phyloP scores from a whole-genome alignment of 441 rosid genomes.

The Erysimum cheiri region DNA sequence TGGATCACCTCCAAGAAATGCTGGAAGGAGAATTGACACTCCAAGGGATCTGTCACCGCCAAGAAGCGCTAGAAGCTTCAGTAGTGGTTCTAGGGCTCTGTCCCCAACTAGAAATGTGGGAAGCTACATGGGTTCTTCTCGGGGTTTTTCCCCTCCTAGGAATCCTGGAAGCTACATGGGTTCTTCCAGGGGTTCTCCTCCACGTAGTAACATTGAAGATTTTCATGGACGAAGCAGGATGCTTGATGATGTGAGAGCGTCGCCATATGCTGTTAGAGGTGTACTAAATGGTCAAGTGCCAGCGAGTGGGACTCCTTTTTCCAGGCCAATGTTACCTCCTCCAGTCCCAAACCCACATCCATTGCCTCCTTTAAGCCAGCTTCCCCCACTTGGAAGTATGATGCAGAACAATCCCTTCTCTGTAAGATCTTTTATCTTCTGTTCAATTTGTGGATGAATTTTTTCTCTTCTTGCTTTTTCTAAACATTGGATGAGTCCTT shows the following conservation, averaged over 20 bases:
- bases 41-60: conserved; percentile 35
- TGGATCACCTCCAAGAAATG: conserved; percentile 58
- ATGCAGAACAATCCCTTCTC: conserved; percentile 58
- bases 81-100: conserved; percentile 58
- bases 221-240: conserved; percentile 64
- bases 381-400: conserved; percentile 55
- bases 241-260: conserved; percentile 60
- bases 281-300: conserved; percentile 59
- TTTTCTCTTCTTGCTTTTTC: conserved; percentile 7
- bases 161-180: conserved; percentile 40
- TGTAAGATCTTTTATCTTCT: conserved; percentile 49
- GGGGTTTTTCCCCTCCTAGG: conserved; percentile 38
- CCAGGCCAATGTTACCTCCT: conserved; percentile 62
- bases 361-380: conserved; percentile 56
- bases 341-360: conserved; percentile 58
- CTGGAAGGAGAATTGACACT: conserved; percentile 47
- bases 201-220: conserved; percentile 46
- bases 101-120: conserved; percentile 51
- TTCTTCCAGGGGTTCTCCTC: conserved; percentile 43
- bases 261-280: conserved; percentile 66
- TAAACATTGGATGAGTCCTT: conserved; percentile 16
- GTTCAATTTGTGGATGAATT: conserved; percentile 12
- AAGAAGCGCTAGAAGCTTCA: conserved; percentile 35
- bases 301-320: conserved; percentile 53
- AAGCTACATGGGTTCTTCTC: conserved; percentile 42